These are phyloP conservation scores for Fusarium bulbicola DNA, from an alignment of 2,329 filamentous ascomycete genomes.

Conservation along the genomic window DNA sequence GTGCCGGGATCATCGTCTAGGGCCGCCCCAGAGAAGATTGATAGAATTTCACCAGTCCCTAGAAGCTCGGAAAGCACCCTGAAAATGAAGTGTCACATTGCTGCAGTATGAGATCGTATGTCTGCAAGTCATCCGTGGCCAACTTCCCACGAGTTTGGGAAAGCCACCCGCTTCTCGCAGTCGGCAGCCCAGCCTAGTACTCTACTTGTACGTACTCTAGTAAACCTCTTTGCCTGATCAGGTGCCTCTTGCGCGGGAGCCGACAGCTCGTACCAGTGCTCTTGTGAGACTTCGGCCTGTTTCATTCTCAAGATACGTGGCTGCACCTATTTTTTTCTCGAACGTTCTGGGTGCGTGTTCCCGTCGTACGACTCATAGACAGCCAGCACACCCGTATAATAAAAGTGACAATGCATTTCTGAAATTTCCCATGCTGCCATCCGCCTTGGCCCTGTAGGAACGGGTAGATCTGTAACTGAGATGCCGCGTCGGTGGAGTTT, in stretches of 20 bases:
- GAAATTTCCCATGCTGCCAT: conserved; percentile 9
- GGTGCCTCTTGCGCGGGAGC: conserved; percentile 15
- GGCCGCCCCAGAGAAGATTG: conserved; percentile 12
- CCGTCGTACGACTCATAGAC: conserved; percentile 28
- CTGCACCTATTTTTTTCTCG: conserved; percentile 38
- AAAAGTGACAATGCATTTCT: conserved; percentile 20
- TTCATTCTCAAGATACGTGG: conserved; percentile 31
- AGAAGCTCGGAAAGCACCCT: conserved; percentile 11
- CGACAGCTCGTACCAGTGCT: conserved; percentile 6
- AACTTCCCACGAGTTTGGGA: conserved; percentile 33
- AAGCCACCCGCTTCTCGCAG: conserved; percentile 17
- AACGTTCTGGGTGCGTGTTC: conserved; percentile 29
- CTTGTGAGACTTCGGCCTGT: conserved; percentile 15
- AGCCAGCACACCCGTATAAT: conserved; percentile 18
- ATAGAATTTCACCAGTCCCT: neutral
- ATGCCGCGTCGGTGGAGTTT: neutral
- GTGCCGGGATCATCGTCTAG: conserved; percentile 29
- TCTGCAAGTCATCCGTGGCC: conserved; percentile 40
- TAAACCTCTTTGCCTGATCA: conserved; percentile 2
- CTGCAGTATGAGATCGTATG: conserved; percentile 34
- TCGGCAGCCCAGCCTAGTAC: neutral
- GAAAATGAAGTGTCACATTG: conserved; percentile 29
- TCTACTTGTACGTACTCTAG: conserved; percentile 16
- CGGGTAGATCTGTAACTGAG: neutral
- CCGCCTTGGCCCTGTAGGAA: conserved; percentile 1